Base-by-base conservation (phyloP, 2,329 filamentous ascomycete genomes). In the Colletotrichum sp. region DNA sequence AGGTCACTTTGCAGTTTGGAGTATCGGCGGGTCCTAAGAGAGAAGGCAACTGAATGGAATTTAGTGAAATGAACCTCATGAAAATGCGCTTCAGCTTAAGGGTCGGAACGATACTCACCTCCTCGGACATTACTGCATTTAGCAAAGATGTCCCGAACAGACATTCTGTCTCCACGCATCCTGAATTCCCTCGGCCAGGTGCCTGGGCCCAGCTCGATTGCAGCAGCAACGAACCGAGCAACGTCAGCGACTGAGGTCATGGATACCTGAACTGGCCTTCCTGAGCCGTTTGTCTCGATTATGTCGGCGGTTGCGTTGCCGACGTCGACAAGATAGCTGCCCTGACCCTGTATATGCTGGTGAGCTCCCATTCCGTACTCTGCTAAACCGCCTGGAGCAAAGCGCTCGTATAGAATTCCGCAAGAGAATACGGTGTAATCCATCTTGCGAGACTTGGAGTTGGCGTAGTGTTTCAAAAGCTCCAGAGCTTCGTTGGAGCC, bases 401-500 rank as follows among this genome's bases (percentile, higher is more conserved):
- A 95, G 1, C 93, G 88, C 81, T 96, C 94, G 87, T 95, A 96
- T 78, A 96, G 92, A 34, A 95, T 84, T 24, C 94, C 94, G 79
- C 94, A 96, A 0, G 92, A 91, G 83, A 96, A 95, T 30, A 92
- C 87, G 0, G 94, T 95, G 76, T 90, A 94, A 57, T 90, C 88
- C 85, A 96, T 94, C 60, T 86, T 84, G 74, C 87, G 83, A 3
- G 86, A 84, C 57, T 79, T 82, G 4, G 86, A 84, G 6, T 85
- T 81, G 16, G 86, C 83, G 82, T 91, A 92, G 65, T 91, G 87
- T 64, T 89, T 86, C 6, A 95, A 84, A 18, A 90, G 86, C 3
- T 87, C 85, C 7, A 93, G 85, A 3, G 92, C 92, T n/a, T 87
- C 86, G 13, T 86, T 85, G 26, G 90, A 91, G 24, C 89, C 90